phyloP scores from a whole-genome alignment of 495 filamentous ascomycete species.

The Barbatosphaeria neglecta region DNA sequence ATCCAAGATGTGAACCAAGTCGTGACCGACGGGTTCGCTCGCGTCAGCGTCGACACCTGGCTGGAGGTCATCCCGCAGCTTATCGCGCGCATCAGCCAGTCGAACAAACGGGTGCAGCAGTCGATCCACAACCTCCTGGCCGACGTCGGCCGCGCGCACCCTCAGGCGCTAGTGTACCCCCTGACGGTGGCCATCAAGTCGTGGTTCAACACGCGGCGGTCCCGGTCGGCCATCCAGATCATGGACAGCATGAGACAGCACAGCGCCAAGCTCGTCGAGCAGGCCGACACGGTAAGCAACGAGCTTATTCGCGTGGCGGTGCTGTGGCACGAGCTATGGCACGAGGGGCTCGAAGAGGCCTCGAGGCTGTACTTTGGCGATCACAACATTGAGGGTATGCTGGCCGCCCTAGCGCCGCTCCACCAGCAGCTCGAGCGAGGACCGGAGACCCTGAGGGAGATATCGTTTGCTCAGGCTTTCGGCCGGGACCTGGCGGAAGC shows the following conservation, averaged over 20 bases:
- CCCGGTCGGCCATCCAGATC: slow-evolving; percentile 74
- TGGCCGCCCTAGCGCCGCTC: slow-evolving; percentile 75
- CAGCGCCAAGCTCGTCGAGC: slow-evolving; percentile 84
- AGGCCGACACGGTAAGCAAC: slow-evolving; percentile 85
- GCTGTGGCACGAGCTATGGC: slow-evolving; percentile 97
- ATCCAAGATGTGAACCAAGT: slow-evolving; percentile 74
- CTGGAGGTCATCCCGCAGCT: slow-evolving; percentile 94
- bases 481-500: slow-evolving; percentile 90
- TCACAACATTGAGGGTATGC: slow-evolving; percentile 94
- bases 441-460: slow-evolving; percentile 84
- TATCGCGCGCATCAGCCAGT: slow-evolving; percentile 94
- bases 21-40: slow-evolving; percentile 79
- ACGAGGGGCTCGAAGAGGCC: slow-evolving; percentile 96
- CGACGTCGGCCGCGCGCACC: slow-evolving; percentile 87
- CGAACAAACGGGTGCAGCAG: slow-evolving; percentile 70
- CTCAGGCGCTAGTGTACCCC: slow-evolving; percentile 98
- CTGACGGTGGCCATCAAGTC: slow-evolving; percentile 98
- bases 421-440: slow-evolving; percentile 84
- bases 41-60: slow-evolving; percentile 95
- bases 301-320: slow-evolving; percentile 95
- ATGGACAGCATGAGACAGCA: slow-evolving; percentile 98
- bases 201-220: slow-evolving; percentile 56
- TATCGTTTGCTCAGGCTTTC: slow-evolving; percentile 96
- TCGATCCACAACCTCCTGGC: slow-evolving; percentile 83
- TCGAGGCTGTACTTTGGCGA: slow-evolving; percentile 88